Conservation (phyloP, 306 rosid species). For the Alnus glutinosa region DNA sequence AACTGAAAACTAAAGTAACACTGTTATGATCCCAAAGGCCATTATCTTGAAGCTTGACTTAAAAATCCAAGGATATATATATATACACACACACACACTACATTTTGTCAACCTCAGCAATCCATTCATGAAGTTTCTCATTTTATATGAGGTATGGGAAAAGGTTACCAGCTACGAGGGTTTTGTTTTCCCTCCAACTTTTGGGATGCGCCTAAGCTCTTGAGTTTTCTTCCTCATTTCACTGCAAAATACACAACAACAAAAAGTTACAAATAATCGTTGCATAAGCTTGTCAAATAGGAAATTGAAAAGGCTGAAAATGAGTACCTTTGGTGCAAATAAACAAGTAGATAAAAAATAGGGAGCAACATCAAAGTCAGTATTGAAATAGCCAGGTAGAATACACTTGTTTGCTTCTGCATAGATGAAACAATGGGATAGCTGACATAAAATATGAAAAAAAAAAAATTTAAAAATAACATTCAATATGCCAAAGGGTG, state of each 20-base stretch:
- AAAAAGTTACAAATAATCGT: conserved; percentile 13
- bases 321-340: conserved; percentile 72
- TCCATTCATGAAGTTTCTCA: not conserved
- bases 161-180: conserved; percentile 57
- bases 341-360: conserved; percentile 78
- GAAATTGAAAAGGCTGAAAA: conserved; percentile 21
- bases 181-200: conserved; percentile 59
- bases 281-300: conserved; percentile 7
- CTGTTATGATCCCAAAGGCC: not conserved
- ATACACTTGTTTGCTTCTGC: conserved; percentile 67
- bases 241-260: conserved; percentile 44
- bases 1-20: not conserved
- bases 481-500: not conserved
- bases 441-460: conserved; percentile 9
- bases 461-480: not conserved
- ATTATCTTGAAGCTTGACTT: not conserved
- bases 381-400: conserved; percentile 71
- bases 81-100: not conserved
- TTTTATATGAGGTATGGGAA: conserved; percentile 8
- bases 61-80: not conserved
- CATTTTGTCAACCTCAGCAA: not conserved
- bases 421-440: conserved; percentile 22
- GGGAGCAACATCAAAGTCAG: conserved; percentile 92
- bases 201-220: conserved; percentile 75
- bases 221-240: conserved; percentile 67